These are phyloP conservation scores for Sporothrix brasiliensis DNA, from an alignment of 2,329 filamentous ascomycete genomes.

Conservation along the genomic window DNA sequence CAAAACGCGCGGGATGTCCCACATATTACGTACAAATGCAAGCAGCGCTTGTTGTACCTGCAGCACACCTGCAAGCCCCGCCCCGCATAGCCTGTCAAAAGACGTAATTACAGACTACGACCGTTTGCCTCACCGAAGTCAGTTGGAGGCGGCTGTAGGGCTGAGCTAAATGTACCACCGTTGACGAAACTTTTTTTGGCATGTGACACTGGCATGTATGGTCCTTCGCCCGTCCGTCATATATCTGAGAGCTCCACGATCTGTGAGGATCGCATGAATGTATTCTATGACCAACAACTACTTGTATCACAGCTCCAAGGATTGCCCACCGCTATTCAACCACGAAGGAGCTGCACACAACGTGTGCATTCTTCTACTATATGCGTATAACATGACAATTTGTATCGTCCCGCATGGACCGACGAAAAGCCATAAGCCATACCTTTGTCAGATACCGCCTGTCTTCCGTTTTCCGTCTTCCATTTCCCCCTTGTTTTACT, in stretches of 20 bases:
- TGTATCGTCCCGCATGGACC: background rate
- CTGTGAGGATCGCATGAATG: too few relatives aligned
- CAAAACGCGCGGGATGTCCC: background rate
- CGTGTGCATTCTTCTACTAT: constrained; percentile 6
- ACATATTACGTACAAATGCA: constrained; percentile 1
- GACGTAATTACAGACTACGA: background rate
- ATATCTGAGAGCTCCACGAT: background rate
- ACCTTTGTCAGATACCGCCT: background rate
- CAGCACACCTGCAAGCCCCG: background rate
- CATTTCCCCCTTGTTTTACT: background rate
- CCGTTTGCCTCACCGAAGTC: constrained; percentile 3
- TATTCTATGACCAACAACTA: too few relatives aligned
- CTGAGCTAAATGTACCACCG: too few relatives aligned
- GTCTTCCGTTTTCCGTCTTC: background rate
- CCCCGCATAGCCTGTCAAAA: background rate
- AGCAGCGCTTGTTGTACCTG: background rate
- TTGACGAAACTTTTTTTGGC: background rate
- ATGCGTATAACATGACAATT: background rate
- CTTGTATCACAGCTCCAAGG: background rate
- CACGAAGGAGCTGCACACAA: background rate
- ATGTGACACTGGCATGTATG: constrained; percentile 21
- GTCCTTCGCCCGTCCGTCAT: background rate
- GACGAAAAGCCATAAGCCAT: background rate
- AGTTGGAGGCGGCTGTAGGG: too few relatives aligned
- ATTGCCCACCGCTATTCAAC: background rate